phyloP scores from a whole-genome alignment of 129 eudicot genomes.

The Solidago caesia region DNA sequence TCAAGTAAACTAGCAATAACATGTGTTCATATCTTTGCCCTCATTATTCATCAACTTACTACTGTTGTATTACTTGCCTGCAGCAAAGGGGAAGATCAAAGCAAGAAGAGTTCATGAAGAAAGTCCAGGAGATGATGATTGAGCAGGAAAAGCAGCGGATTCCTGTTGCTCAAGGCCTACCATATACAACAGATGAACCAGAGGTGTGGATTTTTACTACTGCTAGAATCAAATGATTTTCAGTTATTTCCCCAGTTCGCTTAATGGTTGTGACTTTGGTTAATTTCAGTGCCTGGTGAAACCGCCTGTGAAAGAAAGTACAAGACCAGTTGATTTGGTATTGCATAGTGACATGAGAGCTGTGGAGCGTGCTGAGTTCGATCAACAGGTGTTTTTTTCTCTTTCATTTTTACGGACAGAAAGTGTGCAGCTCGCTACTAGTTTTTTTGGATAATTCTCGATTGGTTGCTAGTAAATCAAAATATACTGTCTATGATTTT shows the following conservation, averaged over 20 bases:
- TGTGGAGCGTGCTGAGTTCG: slow-evolving; percentile 91
- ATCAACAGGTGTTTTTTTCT: slow-evolving; percentile 57
- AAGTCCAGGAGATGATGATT: slow-evolving; percentile 64
- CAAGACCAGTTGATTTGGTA: slow-evolving; percentile 75
- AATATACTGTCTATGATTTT: background rate
- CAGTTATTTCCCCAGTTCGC: slow-evolving; percentile 10
- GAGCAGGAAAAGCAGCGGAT: slow-evolving; percentile 81
- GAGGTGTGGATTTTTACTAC: slow-evolving; percentile 50
- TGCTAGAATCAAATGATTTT: background rate
- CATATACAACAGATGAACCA: slow-evolving; percentile 94
- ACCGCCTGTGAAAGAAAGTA: slow-evolving; percentile 83
- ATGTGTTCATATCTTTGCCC: slow-evolving; percentile 18
- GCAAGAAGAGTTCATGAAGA: slow-evolving; percentile 82
- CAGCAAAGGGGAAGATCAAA: slow-evolving; percentile 91
- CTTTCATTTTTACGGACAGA: background rate
- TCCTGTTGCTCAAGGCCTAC: slow-evolving; percentile 92
- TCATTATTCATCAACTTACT: background rate
- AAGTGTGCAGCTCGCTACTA: background rate
- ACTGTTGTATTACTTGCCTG: slow-evolving; percentile 18
- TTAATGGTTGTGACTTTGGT: slow-evolving; percentile 18
- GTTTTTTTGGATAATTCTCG: background rate
- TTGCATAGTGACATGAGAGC: slow-evolving; percentile 90
- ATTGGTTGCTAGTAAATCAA: background rate
- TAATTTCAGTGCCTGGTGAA: slow-evolving; percentile 64
- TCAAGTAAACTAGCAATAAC: background rate